phyloP scores from a whole-genome alignment of 169 alveolate species.

The Plasmodium berghei region DNA sequence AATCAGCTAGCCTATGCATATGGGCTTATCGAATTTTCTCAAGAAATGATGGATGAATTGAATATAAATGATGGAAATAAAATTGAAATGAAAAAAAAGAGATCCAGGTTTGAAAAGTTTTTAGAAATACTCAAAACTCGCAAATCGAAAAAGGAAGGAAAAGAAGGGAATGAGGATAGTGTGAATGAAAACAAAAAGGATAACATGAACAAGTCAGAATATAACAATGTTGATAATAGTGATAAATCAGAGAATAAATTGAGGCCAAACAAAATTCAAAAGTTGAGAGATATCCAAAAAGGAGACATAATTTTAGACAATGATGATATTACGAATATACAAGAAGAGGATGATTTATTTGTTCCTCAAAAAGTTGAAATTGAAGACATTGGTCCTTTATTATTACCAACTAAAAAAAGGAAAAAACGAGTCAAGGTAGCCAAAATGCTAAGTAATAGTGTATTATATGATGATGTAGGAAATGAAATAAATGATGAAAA shows the following conservation, averaged over 20 bases:
- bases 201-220: background rate
- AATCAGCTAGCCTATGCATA: constrained; percentile 54
- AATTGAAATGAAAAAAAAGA: constrained; percentile 36
- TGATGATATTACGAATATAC: background rate
- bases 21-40: constrained; percentile 59
- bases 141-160: constrained; percentile 11
- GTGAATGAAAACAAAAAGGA: background rate
- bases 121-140: constrained; percentile 50
- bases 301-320: background rate
- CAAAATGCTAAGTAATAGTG: constrained; percentile 51
- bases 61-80: constrained; percentile 11
- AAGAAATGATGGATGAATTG: constrained; percentile 31
- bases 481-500: constrained; percentile 69
- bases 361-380: constrained; percentile 26
- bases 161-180: background rate
- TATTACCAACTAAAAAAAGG: constrained; percentile 60
- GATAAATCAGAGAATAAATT: background rate
- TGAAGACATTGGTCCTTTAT: constrained; percentile 26
- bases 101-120: constrained; percentile 54
- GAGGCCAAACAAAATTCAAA: background rate
- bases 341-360: constrained; percentile 48
- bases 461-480: constrained; percentile 58
- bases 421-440: constrained; percentile 51
- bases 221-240: background rate
- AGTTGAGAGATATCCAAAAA: background rate